Base-by-base conservation (phyloP, 257 asterid genomes). In the Salvia hispanica region DNA sequence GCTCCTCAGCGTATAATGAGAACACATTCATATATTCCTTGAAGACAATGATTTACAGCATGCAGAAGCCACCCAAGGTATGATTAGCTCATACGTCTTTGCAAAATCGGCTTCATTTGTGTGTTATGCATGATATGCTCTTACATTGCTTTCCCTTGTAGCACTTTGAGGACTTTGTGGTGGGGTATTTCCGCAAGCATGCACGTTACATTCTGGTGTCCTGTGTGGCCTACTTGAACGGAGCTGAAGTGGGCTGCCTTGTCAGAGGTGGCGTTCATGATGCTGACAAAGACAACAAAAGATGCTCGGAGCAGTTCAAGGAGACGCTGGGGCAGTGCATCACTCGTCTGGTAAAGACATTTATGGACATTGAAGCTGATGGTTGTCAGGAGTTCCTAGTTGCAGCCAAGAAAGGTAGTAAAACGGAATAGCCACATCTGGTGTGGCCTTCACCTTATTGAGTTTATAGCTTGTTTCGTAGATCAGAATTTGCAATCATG, bases 21-120 rank as follows among this genome's bases (percentile, higher is more conserved):
- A 80, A 33, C 37, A 85, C 91, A 9, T 88, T 78, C 70, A 80
- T 94, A 52, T 31, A 63, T 59, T 85, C 93, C 47, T 86, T 94
- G 63, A 81, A 82, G 72, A 91, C 98, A 4, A 94, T 94, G 99
- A 80, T 85, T 15, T 82, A 82, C 89, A 76, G 72, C 79, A 81
- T 94, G 69, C 78, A 86, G 76, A 84, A 83, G 66, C 96, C 98
- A 36, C 98, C 99, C n/a, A 85, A 89, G 98, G 99, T 89, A 77
- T 4, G 65, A 34, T 18, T 12, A 66, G 36, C 28, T 15, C 6
- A 51, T 13, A 46, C 43, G 45, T 34, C 11, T 37, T 48, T 53
- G 10, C 18, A 21, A 28, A 52, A 34, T 15, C 2, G 0, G 9
- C 7, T 53, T 13, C 67, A 2, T 54, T 33, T 37, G 33, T 46